Base-by-base conservation (phyloP, 75 land plant species). In the Pinus taeda region DNA sequence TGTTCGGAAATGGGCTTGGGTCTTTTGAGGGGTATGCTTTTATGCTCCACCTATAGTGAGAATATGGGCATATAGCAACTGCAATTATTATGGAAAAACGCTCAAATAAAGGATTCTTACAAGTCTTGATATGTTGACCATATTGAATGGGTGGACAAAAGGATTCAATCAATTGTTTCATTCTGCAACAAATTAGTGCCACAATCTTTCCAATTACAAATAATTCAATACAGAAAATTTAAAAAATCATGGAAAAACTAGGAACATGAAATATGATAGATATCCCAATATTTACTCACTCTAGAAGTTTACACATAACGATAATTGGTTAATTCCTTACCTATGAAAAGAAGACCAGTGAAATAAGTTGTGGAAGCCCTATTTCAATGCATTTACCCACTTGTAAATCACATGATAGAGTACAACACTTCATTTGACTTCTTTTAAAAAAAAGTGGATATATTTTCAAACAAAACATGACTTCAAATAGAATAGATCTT, bases 1-100 rank as follows among this genome's bases (percentile, higher is more conserved):
- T 76, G 98, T 94, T 1, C 98, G 89, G 71, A 98, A 96, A 79
- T 87, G 94, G 4, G 29, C 21, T 78, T 90, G 88, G 3, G 93
- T 93, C 55, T 74, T 81, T n/a, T 64, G 80, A 14, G 88, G 77
- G 13, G 82, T 74, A 71, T 84, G 80, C 59, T 85, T 86, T 78
- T 96, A 96, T 30, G 99, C 99, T 59, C 99, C 99, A 73, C 98
- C 92, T 39, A 96, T 81, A 15, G 98, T 94, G 39, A 96, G 91
- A 6, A 96, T 71, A 78, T 89, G 85, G 69, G 98, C 98, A 87
- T 96, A 96, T 21, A 59, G 84, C 86, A 74, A 90, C 88, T 49
- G 87, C 82, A 57, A 96, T 77, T 74, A 96, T 57, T 45, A 96
- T 88, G 69, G 98, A 91, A 85, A 90, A 93, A 18, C 98, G 90